Evolutionary conservation across 140 eudicot species (phyloP).

Genomic region (Cichorium intybus): DNA sequence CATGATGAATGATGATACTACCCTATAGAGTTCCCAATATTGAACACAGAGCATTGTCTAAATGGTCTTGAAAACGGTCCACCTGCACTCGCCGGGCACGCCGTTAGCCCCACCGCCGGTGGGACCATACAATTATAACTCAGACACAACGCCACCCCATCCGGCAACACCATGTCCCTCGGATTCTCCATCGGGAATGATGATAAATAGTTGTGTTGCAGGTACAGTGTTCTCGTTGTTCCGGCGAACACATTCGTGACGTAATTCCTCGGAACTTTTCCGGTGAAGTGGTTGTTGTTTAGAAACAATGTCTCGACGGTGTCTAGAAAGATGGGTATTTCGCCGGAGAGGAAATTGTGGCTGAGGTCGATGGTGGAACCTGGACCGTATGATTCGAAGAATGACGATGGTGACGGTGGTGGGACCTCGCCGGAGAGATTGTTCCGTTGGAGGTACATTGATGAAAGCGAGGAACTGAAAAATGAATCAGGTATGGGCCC

Average conservation of each 20-base stretch:
- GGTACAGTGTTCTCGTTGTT: slow-evolving; percentile 44
- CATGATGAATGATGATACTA: slow-evolving; percentile 16
- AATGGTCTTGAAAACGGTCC: slow-evolving; percentile 58
- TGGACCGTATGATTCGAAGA: slow-evolving; percentile 21
- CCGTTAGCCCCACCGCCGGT: slow-evolving; percentile 52
- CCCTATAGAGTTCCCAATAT: slow-evolving; percentile 28
- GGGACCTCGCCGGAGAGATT: slow-evolving; percentile 64
- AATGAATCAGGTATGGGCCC: slow-evolving; percentile 69
- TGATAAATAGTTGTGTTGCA: slow-evolving; percentile 66
- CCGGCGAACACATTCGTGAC: slow-evolving; percentile 44
- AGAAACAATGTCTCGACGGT: slow-evolving; percentile 53
- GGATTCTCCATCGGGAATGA: slow-evolving; percentile 35
- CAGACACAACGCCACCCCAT: slow-evolving; percentile 54
- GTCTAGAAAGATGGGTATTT: slow-evolving; percentile 22
- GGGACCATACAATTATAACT: slow-evolving; percentile 73
- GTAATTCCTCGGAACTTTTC: slow-evolving; percentile 49
- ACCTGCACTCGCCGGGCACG: slow-evolving; percentile 76
- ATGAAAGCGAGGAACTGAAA: slow-evolving; percentile 41
- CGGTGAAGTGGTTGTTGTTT: slow-evolving; percentile 51
- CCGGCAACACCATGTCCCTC: slow-evolving; percentile 40
- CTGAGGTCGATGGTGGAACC: slow-evolving; percentile 70
- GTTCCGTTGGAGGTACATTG: slow-evolving; percentile 81
- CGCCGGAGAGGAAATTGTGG: slow-evolving; percentile 61
- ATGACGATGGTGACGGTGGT: slow-evolving; percentile 1
- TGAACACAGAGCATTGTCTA: slow-evolving; percentile 51